A percentile compares a stretch with the other conserved stretches of the same genome.
phyloP scores from a whole-genome alignment of 306 rosid species.

The Cucumis hystrix region DNA sequence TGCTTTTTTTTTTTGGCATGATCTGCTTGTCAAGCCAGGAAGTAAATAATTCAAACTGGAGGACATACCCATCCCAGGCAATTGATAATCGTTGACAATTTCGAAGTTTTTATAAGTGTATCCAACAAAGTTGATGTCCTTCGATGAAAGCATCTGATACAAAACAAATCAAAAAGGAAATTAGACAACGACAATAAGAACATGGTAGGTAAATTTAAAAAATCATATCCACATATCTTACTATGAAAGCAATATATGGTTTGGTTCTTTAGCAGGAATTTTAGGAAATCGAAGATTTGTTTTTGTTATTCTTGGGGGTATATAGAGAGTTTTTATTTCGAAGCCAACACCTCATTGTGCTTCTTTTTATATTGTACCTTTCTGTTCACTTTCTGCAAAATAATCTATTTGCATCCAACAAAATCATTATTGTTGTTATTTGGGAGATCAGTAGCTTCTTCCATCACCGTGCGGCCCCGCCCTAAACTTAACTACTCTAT shows the following conservation, averaged over 20 bases:
- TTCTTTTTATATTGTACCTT: no score
- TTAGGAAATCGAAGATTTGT: not conserved
- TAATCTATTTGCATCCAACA: not conserved
- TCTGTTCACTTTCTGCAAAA: not conserved
- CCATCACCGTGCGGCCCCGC: not conserved
- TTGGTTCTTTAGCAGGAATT: not conserved
- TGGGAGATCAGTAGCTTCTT: not conserved
- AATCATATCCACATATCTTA: not conserved
- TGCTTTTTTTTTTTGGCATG: not conserved
- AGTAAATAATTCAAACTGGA: constrained; percentile 5
- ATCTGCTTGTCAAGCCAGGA: not conserved
- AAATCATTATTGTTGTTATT: no score
- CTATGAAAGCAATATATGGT: not conserved
- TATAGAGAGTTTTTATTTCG: not conserved
- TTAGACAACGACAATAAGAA: not conserved
- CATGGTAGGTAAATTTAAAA: not conserved
- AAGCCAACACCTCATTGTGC: not conserved
- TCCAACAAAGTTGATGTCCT: constrained; percentile 95
- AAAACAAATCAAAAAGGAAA: constrained; percentile 10
- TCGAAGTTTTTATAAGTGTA: constrained; percentile 96
- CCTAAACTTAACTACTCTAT: not conserved
- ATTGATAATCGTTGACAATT: constrained; percentile 88
- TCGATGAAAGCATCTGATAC: constrained; percentile 90
- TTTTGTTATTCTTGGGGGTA: not conserved
- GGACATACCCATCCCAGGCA: constrained; percentile 82